Base-by-base conservation (phyloP, 208 protist genomes). In the Zelonia costaricensis region DNA sequence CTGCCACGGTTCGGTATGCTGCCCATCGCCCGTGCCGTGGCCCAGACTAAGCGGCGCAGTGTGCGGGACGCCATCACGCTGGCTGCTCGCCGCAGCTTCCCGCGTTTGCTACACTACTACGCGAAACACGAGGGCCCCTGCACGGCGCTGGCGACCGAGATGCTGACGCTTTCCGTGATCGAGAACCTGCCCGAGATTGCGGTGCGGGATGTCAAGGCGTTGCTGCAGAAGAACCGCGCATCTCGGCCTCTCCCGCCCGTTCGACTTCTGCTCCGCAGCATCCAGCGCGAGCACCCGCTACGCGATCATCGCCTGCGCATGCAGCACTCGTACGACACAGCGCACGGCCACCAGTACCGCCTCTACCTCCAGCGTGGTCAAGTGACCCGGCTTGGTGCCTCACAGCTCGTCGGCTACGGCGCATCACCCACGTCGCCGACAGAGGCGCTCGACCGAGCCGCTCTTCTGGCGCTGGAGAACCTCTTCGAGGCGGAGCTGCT, bases 331-430 rank as follows among this genome's bases (percentile, higher is more conserved):
- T 52, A 78, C 8, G 64, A 68, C 39, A 47, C 42, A 12, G 69
- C 76, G 5, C 69, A 76, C 30, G 69, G 67, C 18, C 84, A 82
- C 65, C 69, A 86, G 67, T 93, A 78, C 46, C 84, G 84, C 35
- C 74, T 91, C 48, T 91, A 90, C 46, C 62, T 91, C 38, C 86
- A 93, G 67, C 57, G 44, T 35, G 71, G 77, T 46, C 71, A 69
- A 31, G 64, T 76, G 60, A 61, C 74, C 54, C 74, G 69, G 33
- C 72, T 74, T 31, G 80, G 84, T 0, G 76, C 83, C 35, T 73
- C 74, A 18, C 90, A 95, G 62, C 59, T 95, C 12, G 76, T 93
- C 10, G 89, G 90, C 33, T 89, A 82, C 62, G 90, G 79, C 16
- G 67, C 22, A 23, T 80, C 62, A 59, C 60, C 44, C 45, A 60